Evolutionary conservation across 192 early-diverging fungal genomes (phyloP).

Genomic region (Jimgerdemannia lactiflua): DNA sequence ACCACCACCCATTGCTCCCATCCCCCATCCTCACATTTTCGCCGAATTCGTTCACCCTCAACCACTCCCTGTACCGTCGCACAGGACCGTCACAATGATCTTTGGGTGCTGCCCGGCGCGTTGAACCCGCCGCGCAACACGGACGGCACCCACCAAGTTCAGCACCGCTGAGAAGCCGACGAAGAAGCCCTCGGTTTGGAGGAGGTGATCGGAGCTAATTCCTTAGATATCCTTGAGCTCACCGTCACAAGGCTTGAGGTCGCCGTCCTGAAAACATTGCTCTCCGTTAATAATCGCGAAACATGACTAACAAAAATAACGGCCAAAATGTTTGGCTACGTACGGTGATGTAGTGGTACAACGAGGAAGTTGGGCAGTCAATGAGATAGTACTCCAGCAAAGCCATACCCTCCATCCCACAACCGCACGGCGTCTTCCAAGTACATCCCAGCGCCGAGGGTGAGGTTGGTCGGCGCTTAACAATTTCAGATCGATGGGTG

Average conservation of each 20-base stretch:
- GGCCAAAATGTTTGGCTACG: neutral
- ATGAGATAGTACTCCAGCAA: neutral
- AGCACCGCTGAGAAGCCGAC: neutral
- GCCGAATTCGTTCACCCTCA: neutral
- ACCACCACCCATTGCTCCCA: neutral
- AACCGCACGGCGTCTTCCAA: no score
- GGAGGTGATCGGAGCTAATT: neutral
- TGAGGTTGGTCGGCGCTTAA: no score
- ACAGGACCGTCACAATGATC: neutral
- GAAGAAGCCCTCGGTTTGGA: conserved; percentile 1
- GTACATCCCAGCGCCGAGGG: no score
- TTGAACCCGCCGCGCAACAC: neutral
- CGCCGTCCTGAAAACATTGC: no score
- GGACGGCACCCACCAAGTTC: neutral
- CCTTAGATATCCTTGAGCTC: conserved; percentile 2
- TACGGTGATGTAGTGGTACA: conserved; percentile 5
- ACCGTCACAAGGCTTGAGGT: no score
- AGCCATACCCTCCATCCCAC: neutral
- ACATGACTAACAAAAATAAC: no score
- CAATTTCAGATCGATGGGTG: no score
- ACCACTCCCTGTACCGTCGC: neutral
- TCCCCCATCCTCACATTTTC: conserved; percentile 1
- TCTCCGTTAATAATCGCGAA: no score
- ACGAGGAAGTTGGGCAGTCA: conserved; percentile 1
- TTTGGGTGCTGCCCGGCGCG: neutral